A percentile compares a stretch with the other conserved stretches of the same genome.
Evolutionary conservation across 2,329 filamentous ascomycete species (phyloP).

Genomic region (Fusarium sororula): DNA sequence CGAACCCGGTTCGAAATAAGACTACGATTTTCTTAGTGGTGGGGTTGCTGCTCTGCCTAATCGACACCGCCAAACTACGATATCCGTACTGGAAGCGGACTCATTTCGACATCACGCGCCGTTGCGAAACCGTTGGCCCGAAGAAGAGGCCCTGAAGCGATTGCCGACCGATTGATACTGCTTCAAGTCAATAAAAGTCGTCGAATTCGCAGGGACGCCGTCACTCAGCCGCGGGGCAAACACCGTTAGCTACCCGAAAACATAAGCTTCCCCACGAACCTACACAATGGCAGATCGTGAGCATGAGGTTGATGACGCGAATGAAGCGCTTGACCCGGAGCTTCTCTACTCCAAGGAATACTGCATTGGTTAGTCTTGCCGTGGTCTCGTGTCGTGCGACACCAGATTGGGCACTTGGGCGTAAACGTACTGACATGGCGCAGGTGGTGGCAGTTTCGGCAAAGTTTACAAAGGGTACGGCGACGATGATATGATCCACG

Average conservation of each 20-base stretch:
- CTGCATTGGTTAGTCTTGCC: constrained; percentile 74
- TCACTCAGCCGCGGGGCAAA: constrained; percentile 4
- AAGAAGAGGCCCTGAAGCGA: background rate
- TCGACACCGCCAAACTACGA: constrained; percentile 36
- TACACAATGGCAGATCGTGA: constrained; percentile 59
- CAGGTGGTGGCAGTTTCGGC: constrained; percentile 96
- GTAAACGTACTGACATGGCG: constrained; percentile 34
- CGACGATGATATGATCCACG: background rate
- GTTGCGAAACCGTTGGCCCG: background rate
- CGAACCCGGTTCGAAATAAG: constrained; percentile 17
- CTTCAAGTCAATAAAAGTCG: background rate
- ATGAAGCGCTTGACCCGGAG: constrained; percentile 79
- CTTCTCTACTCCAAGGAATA: constrained; percentile 92
- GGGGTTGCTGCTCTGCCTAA: constrained; percentile 30
- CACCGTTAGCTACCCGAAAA: constrained; percentile 2
- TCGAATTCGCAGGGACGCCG: background rate
- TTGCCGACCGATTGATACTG: background rate
- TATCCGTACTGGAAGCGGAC: constrained; percentile 14
- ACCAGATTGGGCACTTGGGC: background rate
- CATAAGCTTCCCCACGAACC: constrained; percentile 8
- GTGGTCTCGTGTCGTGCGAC: background rate
- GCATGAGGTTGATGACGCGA: constrained; percentile 56
- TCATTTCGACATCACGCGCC: constrained; percentile 6
- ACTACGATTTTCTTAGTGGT: constrained; percentile 34
- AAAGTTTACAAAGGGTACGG: constrained; percentile 95